Base-by-base conservation (phyloP, 129 eudicot species). In the Chrysanthemum makinoi region DNA sequence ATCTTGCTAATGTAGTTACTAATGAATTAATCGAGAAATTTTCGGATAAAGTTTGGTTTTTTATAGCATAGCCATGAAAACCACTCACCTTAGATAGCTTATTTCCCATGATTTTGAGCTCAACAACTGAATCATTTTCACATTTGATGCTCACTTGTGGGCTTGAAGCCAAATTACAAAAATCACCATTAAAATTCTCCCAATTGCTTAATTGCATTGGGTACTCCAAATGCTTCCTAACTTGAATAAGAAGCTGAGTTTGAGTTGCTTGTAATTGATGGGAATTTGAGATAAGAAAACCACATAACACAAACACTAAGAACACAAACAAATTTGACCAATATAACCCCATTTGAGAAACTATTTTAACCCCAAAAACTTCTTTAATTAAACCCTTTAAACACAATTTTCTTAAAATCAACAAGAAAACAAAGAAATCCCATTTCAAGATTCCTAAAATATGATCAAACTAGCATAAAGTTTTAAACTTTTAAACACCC, bases 201-300 rank as follows among this genome's bases (percentile, higher is more conserved):
- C 90, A 88, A 76, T 10, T 26, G 64, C 74, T 77, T 55, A 91
- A 67, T 28, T 68, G 84, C 72, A 75, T 17, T 62, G 97, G 97
- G 76, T 82, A 86, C 77, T 91, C 97, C 71, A 91, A 84, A 70
- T 88, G 96, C 88, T 86, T 84, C 77, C 97, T 81, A 50, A 91
- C 51, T 81, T 91, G 97, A 66, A 88, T 84, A 81, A 91, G 91
- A 73, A 81, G 66, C 74, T 84, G 87, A 8, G 81, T 79, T 74
- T 91, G 89, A 60, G 77, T 86, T 77, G 85, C 49, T 52, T 80
- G 85, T 67, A 91, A 59, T 67, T 86, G 83, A 77, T 84, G 79
- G 62, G 93, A 84, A 62, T 74, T 82, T 62, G 87, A 79, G 58
- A 83, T 74, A 77, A 81, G 83, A 79, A 83, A 83, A 69, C 74